Percentiles rank a stretch among this genome's conserved stretches.
phyloP scores from a whole-genome alignment of 441 rosid genomes.

The Mallotus repandus region DNA sequence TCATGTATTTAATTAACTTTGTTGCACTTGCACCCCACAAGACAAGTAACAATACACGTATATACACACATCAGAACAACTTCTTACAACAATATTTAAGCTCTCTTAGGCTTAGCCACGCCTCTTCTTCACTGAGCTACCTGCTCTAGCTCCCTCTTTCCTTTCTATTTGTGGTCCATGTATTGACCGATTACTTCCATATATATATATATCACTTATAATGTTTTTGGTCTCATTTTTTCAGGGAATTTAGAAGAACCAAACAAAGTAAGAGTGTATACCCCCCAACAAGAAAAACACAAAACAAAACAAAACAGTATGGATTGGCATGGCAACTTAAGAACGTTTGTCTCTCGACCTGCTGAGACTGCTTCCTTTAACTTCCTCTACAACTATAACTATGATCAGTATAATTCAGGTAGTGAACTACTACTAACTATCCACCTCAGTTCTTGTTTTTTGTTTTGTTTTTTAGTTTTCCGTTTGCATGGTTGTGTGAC shows the following conservation, averaged over 20 bases:
- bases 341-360: conserved; percentile 43
- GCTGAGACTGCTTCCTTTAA: conserved; percentile 39
- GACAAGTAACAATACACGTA: conserved; percentile 1
- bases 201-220: not conserved
- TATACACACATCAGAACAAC: not conserved
- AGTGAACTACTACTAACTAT: not conserved
- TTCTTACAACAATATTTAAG: too few relatives aligned
- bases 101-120: conserved; percentile 11
- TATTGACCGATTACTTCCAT: not conserved
- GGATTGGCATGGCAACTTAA: conserved; percentile 58
- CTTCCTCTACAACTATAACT: conserved; percentile 52
- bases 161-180: conserved; percentile 24
- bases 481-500: too few relatives aligned
- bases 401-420: conserved; percentile 54
- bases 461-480: not conserved
- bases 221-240: conserved; percentile 7
- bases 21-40: conserved; percentile 43
- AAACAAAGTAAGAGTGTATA: not conserved
- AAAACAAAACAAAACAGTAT: conserved; percentile 17
- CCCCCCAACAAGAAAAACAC: not conserved
- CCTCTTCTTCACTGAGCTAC: conserved; percentile 11
- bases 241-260: conserved; percentile 8
- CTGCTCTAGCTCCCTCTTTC: not conserved
- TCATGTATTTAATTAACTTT: conserved; percentile 26
- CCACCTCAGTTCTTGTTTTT: not conserved